phyloP scores from a whole-genome alignment of 768 basidiomycete genomes.

The Lentinula raphanica region DNA sequence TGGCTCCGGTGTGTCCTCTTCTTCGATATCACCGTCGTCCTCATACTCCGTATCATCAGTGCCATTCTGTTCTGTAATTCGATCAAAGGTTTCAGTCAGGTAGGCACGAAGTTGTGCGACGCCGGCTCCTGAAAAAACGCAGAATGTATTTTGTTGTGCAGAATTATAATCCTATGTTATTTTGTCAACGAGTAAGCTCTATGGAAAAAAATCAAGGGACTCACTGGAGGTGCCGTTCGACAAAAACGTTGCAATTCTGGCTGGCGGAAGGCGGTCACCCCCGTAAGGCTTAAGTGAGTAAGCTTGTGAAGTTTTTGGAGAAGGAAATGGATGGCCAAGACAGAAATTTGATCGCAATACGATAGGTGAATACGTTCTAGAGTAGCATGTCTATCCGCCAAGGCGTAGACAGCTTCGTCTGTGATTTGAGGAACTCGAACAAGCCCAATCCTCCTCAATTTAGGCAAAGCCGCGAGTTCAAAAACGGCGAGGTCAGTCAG shows the following conservation, averaged over 20 bases:
- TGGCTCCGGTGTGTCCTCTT: slow-evolving; percentile 43
- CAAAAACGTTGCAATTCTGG: slow-evolving; percentile 86
- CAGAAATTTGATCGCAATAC: slow-evolving; percentile 93
- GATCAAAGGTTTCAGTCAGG: slow-evolving; percentile 70
- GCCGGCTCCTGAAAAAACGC: slow-evolving; percentile 93
- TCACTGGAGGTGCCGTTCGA: slow-evolving; percentile 77
- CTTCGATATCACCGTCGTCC: slow-evolving; percentile 53
- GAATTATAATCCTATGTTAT: slow-evolving; percentile 77
- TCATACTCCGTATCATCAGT: slow-evolving; percentile 68
- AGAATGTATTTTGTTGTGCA: slow-evolving; percentile 85
- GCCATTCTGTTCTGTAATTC: slow-evolving; percentile 67
- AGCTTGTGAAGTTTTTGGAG: slow-evolving; percentile 85
- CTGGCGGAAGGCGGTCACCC: slow-evolving; percentile 86
- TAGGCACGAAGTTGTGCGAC: slow-evolving; percentile 78
- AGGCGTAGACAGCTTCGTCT: slow-evolving; percentile 86
- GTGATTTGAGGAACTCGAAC: slow-evolving; percentile 92
- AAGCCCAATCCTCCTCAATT: slow-evolving; percentile 90
- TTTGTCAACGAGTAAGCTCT: background rate
- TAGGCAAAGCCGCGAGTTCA: slow-evolving; percentile 82
- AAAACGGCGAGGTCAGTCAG: slow-evolving; percentile 93
- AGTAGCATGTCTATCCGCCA: slow-evolving; percentile 79
- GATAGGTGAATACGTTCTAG: slow-evolving; percentile 95
- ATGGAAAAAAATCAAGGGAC: slow-evolving; percentile 19
- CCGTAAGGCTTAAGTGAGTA: slow-evolving; percentile 95
- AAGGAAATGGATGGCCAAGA: slow-evolving; percentile 86